phyloP scores from a whole-genome alignment of 202 grass and related monocot genomes.

The Carex arenaria region DNA sequence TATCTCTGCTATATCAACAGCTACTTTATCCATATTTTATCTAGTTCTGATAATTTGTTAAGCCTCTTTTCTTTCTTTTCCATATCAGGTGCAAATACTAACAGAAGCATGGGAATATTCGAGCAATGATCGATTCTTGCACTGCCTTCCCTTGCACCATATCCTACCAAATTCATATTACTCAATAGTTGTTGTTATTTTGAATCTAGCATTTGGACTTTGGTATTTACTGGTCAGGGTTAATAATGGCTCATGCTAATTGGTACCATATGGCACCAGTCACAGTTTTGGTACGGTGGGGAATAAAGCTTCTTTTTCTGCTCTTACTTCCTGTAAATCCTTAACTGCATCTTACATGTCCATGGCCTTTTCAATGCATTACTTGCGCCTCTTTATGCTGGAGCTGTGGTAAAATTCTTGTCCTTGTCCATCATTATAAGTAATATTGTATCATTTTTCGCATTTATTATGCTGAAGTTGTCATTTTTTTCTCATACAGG shows the following conservation, averaged over 20 bases:
- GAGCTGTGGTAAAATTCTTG: slow-evolving; percentile 66
- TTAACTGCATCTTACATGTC: slow-evolving; percentile 88
- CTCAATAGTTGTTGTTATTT: background rate
- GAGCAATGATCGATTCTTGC: slow-evolving; percentile 65
- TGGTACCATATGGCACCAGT: background rate
- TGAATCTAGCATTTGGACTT: background rate
- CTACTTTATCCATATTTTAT: slow-evolving; percentile 15
- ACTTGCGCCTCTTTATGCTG: slow-evolving; percentile 87
- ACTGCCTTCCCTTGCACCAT: slow-evolving; percentile 96
- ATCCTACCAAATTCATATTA: slow-evolving; percentile 47
- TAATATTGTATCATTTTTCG: background rate
- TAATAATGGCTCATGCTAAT: background rate
- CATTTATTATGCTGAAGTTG: slow-evolving; percentile 1
- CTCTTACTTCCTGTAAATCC: slow-evolving; percentile 27
- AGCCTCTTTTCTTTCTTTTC: slow-evolving; percentile 7
- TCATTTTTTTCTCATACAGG: slow-evolving; percentile 40
- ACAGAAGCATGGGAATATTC: slow-evolving; percentile 85
- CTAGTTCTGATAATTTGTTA: slow-evolving; percentile 13
- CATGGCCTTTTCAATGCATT: slow-evolving; percentile 98
- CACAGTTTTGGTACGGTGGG: background rate
- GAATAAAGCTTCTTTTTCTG: background rate
- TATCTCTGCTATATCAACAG: background rate
- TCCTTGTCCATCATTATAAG: background rate
- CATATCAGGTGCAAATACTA: slow-evolving; percentile 83
- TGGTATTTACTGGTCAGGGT: background rate